Evolutionary conservation across 2,329 filamentous ascomycete species (phyloP).

Genomic region (Akanthomyces muscarius): DNA sequence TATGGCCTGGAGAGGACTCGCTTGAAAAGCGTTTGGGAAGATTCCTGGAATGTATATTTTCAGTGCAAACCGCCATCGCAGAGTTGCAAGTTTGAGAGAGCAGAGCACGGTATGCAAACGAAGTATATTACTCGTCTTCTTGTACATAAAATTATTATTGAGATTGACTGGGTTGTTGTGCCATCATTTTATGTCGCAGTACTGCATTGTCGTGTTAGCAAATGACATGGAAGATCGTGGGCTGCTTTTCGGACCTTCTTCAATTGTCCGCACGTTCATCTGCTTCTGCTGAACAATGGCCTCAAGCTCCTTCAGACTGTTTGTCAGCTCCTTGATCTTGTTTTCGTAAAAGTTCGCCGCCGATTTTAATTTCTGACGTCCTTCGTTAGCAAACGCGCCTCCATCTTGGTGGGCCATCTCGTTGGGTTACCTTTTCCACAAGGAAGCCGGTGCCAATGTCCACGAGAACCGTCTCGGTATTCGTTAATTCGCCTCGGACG

Average conservation of each 20-base stretch:
- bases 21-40: conserved; percentile 27
- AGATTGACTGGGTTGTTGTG: conserved; percentile 16
- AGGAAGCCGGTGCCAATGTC: conserved; percentile 94
- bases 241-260: conserved; percentile 63
- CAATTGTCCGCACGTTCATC: conserved; percentile 77
- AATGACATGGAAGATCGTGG: neutral
- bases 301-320: conserved; percentile 55
- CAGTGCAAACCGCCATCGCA: neutral
- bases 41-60: conserved; percentile 31
- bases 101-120: neutral
- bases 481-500: conserved; percentile 75
- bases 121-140: neutral
- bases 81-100: neutral
- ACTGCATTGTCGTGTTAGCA: conserved; percentile 27
- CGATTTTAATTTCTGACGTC: conserved; percentile 46
- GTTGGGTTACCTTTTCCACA: conserved; percentile 71
- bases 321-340: conserved; percentile 50
- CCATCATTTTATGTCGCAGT: conserved; percentile 36
- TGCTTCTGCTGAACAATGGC: conserved; percentile 66
- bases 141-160: neutral
- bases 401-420: neutral
- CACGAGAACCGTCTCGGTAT: conserved; percentile 74
- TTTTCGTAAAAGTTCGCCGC: conserved; percentile 54
- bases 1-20: conserved; percentile 31
- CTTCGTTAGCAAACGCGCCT: neutral